phyloP scores from a whole-genome alignment of 139 green algal genomes.

The Pseudopediastrum boryanum region DNA sequence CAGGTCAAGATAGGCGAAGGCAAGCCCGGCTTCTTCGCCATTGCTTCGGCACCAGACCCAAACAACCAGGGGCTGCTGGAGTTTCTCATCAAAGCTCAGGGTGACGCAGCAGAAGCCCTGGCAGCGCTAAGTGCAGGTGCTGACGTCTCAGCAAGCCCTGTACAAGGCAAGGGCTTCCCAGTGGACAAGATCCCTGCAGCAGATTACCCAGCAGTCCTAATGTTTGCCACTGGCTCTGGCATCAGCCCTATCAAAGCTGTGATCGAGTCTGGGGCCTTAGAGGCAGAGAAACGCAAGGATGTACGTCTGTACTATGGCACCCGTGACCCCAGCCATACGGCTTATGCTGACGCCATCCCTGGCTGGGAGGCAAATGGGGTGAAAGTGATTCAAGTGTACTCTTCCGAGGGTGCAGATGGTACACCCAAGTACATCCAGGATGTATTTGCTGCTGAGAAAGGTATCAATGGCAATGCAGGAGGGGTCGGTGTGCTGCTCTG shows the following conservation, averaged over 20 bases:
- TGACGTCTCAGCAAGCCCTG: constrained; percentile 47
- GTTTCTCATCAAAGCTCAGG: constrained; percentile 72
- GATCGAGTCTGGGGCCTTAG: constrained; percentile 72
- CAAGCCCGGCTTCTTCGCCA: constrained; percentile 90
- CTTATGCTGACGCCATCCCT: constrained; percentile 48
- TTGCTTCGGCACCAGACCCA: constrained; percentile 77
- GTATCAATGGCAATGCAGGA: not conserved
- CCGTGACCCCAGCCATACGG: constrained; percentile 37
- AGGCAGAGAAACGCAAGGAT: constrained; percentile 46
- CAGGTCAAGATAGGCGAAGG: constrained; percentile 70
- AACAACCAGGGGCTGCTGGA: constrained; percentile 54
- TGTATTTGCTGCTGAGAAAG: constrained; percentile 57
- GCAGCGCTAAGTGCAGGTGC: constrained; percentile 26
- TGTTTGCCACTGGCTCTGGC: constrained; percentile 82
- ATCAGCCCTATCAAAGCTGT: constrained; percentile 81
- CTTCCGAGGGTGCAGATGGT: not conserved
- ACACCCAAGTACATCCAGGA: constrained; percentile 66
- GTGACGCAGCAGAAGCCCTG: constrained; percentile 42
- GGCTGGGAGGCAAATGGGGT: constrained; percentile 74
- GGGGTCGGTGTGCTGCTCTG: constrained; percentile 77
- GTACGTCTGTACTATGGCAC: constrained; percentile 85
- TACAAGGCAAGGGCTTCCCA: constrained; percentile 81
- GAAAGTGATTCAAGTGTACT: constrained; percentile 55
- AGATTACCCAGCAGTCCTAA: constrained; percentile 62
- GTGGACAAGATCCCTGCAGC: constrained; percentile 75